phyloP scores from a whole-genome alignment of 139 green algal genomes.

The Gonium pectorale region DNA sequence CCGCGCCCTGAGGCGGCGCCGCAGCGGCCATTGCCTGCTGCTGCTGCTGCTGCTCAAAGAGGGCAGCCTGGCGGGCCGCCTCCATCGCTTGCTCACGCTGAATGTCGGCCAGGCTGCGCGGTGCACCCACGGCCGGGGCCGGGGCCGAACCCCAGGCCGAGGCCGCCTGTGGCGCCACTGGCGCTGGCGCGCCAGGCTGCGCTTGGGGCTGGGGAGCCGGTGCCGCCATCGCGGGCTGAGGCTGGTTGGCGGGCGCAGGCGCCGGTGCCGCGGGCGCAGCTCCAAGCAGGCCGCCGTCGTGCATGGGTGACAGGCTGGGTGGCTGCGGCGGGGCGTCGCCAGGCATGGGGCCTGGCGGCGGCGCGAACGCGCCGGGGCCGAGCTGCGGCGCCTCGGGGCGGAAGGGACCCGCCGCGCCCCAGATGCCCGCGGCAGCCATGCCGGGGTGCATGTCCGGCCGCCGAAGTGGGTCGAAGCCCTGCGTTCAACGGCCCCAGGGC shows the following conservation, averaged over 20 bases:
- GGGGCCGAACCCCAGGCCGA: constrained; percentile 39
- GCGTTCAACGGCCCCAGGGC: neutral
- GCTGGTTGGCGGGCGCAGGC: neutral
- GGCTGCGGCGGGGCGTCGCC: neutral
- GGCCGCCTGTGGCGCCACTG: neutral
- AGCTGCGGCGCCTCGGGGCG: constrained; percentile 16
- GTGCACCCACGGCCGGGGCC: neutral
- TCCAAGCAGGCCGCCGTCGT: neutral
- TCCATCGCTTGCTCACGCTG: constrained; percentile 50
- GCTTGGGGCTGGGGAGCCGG: constrained; percentile 41
- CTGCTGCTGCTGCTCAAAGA: constrained; percentile 6
- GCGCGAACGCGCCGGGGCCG: constrained; percentile 7
- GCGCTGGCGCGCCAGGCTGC: too few species aligned
- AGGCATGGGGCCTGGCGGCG: neutral
- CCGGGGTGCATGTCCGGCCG: constrained; percentile 9
- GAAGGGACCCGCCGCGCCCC: constrained; percentile 9
- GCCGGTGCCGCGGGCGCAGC: constrained; percentile 14
- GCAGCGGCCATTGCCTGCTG: neutral
- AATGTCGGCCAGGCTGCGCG: constrained; percentile 39
- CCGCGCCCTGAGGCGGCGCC: neutral
- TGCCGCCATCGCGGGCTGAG: neutral
- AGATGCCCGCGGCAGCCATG: neutral
- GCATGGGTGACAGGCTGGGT: neutral
- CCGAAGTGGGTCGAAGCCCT: constrained; percentile 41
- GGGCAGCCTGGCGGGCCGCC: neutral